phyloP scores from a whole-genome alignment of 2,329 filamentous ascomycete species.

The Moelleriella libera region DNA sequence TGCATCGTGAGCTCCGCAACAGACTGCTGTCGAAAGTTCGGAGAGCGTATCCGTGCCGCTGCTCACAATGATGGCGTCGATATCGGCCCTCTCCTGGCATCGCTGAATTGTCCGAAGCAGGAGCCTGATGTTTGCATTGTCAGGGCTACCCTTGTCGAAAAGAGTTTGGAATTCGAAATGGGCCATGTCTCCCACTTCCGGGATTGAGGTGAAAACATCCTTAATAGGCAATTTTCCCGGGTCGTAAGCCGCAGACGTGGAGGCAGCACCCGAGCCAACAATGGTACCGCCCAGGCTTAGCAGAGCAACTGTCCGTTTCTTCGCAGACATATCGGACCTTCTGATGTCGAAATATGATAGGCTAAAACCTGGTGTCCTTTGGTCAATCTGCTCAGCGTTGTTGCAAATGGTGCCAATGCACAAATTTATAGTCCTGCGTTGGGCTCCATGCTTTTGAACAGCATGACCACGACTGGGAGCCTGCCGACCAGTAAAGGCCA shows the following conservation, averaged over 20 bases:
- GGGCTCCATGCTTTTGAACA: no score
- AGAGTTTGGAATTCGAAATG: conserved; percentile 40
- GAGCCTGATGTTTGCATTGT: conserved; percentile 29
- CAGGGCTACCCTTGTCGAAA: conserved; percentile 30
- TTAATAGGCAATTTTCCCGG: conserved; percentile 31
- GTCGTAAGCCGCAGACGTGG: conserved; percentile 29
- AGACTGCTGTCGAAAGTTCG: conserved; percentile 25
- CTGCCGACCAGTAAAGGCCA: neutral
- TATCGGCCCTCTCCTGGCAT: conserved; percentile 27
- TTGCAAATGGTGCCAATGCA: neutral
- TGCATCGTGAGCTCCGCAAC: neutral
- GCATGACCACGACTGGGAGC: no score
- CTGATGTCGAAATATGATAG: neutral
- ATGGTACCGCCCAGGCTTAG: conserved; percentile 46
- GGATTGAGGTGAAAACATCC: conserved; percentile 37
- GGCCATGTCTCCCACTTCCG: conserved; percentile 36
- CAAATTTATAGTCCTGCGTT: no score
- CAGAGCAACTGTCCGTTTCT: conserved; percentile 41
- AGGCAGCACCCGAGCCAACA: conserved; percentile 32
- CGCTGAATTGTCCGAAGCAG: conserved; percentile 32
- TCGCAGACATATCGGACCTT: neutral
- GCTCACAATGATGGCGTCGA: conserved; percentile 41
- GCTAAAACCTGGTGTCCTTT: neutral
- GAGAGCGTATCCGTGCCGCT: conserved; percentile 54
- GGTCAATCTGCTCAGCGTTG: neutral